phyloP scores from a whole-genome alignment of 2,329 filamentous ascomycete species.

The Calonectria pauciramosa region DNA sequence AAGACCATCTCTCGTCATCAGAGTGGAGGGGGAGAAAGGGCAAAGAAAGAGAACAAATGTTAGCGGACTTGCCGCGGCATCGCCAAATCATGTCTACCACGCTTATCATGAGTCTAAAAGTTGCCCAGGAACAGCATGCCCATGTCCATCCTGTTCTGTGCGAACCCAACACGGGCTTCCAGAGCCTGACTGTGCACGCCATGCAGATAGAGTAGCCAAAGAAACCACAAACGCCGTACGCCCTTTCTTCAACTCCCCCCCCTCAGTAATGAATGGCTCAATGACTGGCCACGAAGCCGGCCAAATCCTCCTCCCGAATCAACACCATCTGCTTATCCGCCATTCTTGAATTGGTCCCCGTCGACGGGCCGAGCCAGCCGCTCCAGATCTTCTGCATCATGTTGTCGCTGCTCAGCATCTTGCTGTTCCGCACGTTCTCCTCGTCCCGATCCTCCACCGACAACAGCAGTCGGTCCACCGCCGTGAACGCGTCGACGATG shows the following conservation, averaged over 20 bases:
- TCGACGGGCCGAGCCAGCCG: constrained; percentile 58
- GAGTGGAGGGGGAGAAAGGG: neutral
- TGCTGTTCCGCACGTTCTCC: constrained; percentile 48
- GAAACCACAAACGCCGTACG: constrained; percentile 1
- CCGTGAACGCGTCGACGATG: constrained; percentile 60
- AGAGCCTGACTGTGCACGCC: constrained; percentile 10
- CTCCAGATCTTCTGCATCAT: constrained; percentile 64
- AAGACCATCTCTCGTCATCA: neutral
- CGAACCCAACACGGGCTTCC: constrained; percentile 16
- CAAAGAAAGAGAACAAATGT: neutral
- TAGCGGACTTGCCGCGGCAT: neutral
- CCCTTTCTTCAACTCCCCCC: neutral
- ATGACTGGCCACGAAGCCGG: constrained; percentile 46
- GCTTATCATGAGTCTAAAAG: neutral
- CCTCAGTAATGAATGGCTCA: constrained; percentile 10
- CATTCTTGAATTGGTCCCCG: constrained; percentile 55
- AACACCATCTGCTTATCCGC: constrained; percentile 60
- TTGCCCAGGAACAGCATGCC: neutral
- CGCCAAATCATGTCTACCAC: neutral
- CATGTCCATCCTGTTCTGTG: neutral
- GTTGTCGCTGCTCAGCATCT: constrained; percentile 50
- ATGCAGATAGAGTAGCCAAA: constrained; percentile 7
- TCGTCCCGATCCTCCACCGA: constrained; percentile 57
- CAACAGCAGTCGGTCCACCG: constrained; percentile 53
- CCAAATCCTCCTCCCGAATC: constrained; percentile 59